Evolutionary conservation across 1,284 basidiomycete species (phyloP), one percentile per base, ranked within the genome.

Genomic region (Xanthoconium separans): DNA sequence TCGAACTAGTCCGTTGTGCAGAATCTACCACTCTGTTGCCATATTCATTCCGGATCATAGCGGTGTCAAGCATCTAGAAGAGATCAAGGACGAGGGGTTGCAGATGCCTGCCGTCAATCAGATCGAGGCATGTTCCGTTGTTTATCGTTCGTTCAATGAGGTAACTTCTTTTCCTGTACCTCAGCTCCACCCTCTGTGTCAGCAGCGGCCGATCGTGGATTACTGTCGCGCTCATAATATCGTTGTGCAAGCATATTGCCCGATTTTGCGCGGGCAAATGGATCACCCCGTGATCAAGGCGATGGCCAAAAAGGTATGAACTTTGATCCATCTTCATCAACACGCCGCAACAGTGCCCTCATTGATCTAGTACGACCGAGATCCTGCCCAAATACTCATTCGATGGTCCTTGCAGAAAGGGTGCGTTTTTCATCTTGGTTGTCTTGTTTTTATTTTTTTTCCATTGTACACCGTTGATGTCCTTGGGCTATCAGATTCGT

Each of bases 351-450:
- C 41, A 44, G 40, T 13, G 24, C 20, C 44, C 41, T 55, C 16
- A 44, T 50, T 18, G 6, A 50, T 49, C 51, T 50, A 85, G 82
- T 65, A 82, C 58, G 65, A 63, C 18, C 75, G 78, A 41, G 80
- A 84, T 51, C 78, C 83, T 13, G 85, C 87, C 2, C 92, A 93
- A 63, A 77, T 95, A 46, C 77, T 94, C 30, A 72, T 94, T 55
- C 80, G 92, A 13, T 94, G 91, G 91, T 91, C 87, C 45, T 72
- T 94, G 44, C 92, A 94, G 68, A 84, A 83, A 65, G 88, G 88
- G 85, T 90, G 61, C 56, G 82, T 70, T 50, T 53, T 55, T 52
- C 40, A 50, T 42, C 22, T 47, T 20, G 12, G 52, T 47, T 34
- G 34, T 41, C 18, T 51, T 7, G 36, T 31, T 50, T 37, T 42